phyloP scores from a whole-genome alignment of 345 rosid genomes.

The Populus alba region DNA sequence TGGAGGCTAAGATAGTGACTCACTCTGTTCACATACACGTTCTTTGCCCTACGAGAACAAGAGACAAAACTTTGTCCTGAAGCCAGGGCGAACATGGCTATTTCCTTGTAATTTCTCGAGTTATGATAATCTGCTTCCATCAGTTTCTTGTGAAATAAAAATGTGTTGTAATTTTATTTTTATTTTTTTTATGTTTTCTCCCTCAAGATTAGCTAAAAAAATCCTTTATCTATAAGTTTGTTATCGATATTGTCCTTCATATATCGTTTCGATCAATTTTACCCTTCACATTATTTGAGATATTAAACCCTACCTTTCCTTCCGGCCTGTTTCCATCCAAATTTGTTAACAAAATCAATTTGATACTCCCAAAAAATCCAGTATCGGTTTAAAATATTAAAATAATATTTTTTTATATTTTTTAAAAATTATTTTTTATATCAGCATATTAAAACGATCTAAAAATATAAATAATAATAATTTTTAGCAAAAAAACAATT shows the following conservation, averaged over 20 bases:
- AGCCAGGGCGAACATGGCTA: neutral
- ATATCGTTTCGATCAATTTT: neutral
- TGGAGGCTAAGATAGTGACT: neutral
- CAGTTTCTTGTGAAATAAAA: too few relatives aligned
- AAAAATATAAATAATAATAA: too few relatives aligned
- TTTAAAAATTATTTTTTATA: too few relatives aligned
- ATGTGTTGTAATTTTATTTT: neutral
- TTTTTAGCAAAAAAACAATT: too few relatives aligned
- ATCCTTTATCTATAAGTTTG: too few relatives aligned
- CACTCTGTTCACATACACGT: neutral
- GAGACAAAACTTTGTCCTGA: neutral
- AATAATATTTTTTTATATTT: too few relatives aligned
- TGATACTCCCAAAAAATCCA: too few relatives aligned
- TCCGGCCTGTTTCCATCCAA: neutral
- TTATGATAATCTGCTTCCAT: neutral
- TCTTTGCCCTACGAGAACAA: neutral
- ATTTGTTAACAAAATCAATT: neutral
- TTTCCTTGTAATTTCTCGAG: neutral
- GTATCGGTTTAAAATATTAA: too few relatives aligned
- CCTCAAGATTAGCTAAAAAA: too few relatives aligned
- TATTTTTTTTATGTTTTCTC: too few relatives aligned
- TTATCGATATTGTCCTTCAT: too few relatives aligned
- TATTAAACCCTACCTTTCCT: neutral
- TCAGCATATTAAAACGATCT: fast-evolving
- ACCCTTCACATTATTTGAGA: neutral